phyloP scores from a whole-genome alignment of 2,329 filamentous ascomycete genomes.

The Seiridium unicorne region DNA sequence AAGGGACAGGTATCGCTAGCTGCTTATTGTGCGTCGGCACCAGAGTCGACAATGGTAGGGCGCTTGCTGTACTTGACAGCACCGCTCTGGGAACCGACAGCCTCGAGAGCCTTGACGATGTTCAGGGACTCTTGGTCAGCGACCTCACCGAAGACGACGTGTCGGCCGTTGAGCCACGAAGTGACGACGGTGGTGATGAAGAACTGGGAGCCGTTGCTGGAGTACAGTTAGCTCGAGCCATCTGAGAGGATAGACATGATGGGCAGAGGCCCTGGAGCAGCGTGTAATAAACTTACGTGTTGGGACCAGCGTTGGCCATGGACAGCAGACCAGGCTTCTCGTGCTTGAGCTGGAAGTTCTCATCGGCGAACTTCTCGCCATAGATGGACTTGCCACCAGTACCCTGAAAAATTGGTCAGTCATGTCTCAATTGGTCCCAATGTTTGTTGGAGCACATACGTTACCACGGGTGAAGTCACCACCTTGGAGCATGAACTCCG shows the following conservation, averaged over 20 bases:
- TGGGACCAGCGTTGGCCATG: conserved; percentile 93
- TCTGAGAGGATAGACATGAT: too few relatives aligned
- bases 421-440: neutral
- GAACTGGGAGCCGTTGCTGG: conserved; percentile 96
- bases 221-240: conserved; percentile 35
- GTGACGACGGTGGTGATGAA: conserved; percentile 94
- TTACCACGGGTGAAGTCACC: conserved; percentile 93
- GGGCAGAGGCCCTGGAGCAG: neutral
- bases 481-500: conserved; percentile 92
- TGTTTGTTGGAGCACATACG: conserved; percentile 51
- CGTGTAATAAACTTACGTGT: conserved; percentile 63
- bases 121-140: conserved; percentile 45
- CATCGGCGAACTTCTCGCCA: conserved; percentile 89
- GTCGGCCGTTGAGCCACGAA: conserved; percentile 78
- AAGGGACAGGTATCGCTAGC: conserved; percentile 5
- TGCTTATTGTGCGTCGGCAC: conserved; percentile 38
- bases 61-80: conserved; percentile 54
- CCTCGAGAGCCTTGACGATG: conserved; percentile 62
- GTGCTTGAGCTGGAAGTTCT: conserved; percentile 85
- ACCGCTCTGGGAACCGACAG: conserved; percentile 54
- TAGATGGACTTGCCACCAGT: conserved; percentile 94
- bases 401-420: conserved; percentile 52
- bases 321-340: conserved; percentile 74
- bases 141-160: conserved; percentile 84
- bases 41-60: conserved; percentile 56